A percentile compares a stretch with the other conserved stretches of the same genome.
Evolutionary conservation across 2,329 filamentous ascomycete genomes (phyloP).

Genomic region (Aureobasidium subglaciale): DNA sequence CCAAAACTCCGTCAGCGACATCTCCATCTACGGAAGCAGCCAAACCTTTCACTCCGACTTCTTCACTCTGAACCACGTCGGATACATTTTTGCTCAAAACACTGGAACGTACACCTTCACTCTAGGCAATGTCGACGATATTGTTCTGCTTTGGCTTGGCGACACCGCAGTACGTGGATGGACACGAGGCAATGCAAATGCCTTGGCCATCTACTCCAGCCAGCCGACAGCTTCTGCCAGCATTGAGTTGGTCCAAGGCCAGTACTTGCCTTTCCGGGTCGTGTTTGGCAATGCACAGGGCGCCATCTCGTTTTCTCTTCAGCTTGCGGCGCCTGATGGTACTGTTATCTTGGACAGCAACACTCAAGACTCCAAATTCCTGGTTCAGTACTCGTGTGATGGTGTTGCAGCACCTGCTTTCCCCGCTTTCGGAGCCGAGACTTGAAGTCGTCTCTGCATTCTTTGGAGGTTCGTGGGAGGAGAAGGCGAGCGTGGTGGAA

Average conservation of each 20-base stretch:
- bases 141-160: slow-evolving; percentile 22
- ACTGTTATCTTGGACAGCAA: slow-evolving; percentile 1
- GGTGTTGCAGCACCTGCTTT: neutral
- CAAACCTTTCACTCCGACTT: neutral
- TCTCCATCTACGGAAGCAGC: neutral
- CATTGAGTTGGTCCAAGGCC: too few relatives aligned
- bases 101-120: slow-evolving; percentile 22
- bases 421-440: neutral
- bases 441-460: too few relatives aligned
- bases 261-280: slow-evolving; percentile 7
- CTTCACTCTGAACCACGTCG: slow-evolving; percentile 20
- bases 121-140: slow-evolving; percentile 19
- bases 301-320: neutral
- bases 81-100: slow-evolving; percentile 16
- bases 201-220: neutral
- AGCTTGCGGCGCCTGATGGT: slow-evolving; percentile 1
- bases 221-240: too few relatives aligned
- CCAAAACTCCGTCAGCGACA: neutral
- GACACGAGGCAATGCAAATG: neutral
- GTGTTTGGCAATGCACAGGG: neutral
- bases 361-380: neutral
- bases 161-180: slow-evolving; percentile 20
- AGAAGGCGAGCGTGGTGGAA: too few relatives aligned
- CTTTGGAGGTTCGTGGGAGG: too few relatives aligned
- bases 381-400: slow-evolving; percentile 12